A percentile compares a stretch with the other conserved stretches of the same genome.
Conservation (phyloP, 2,329 filamentous ascomycete species). For the Cladophialophora yegresii region DNA sequence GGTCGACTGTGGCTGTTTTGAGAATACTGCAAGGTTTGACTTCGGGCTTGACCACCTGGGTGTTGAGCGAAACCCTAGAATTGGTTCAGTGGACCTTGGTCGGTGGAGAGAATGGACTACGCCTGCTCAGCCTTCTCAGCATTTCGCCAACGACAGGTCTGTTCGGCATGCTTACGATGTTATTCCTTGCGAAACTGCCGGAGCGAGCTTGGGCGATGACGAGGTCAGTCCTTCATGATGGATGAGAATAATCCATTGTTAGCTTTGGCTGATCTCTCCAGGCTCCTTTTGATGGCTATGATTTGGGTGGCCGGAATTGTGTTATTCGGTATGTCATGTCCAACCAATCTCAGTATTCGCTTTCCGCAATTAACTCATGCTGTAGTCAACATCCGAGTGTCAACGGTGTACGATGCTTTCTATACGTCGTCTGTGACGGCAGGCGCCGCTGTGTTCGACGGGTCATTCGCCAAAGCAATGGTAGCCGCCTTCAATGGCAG, state of each 20-base stretch:
- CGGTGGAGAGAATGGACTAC: background rate
- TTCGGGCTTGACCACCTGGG: background rate
- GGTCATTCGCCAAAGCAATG: background rate
- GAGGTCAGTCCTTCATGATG: constrained; percentile 3
- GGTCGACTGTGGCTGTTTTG: background rate
- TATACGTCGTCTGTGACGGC: background rate
- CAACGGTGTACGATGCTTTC: background rate
- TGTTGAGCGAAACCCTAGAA: background rate
- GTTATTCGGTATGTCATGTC: background rate
- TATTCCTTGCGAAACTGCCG: background rate
- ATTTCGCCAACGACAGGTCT: constrained; percentile 2
- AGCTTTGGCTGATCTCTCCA: background rate
- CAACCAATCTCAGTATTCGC: background rate
- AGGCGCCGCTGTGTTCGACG: background rate
- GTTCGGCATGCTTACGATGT: background rate
- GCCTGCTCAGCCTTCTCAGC: background rate
- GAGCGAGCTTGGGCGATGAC: constrained; percentile 5
- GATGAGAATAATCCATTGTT: background rate
- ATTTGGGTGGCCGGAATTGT: background rate
- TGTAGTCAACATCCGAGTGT: background rate
- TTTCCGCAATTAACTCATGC: background rate
- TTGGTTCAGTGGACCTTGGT: constrained; percentile 1
- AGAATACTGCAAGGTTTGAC: constrained; percentile 11
- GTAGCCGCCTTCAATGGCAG: background rate
- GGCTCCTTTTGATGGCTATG: background rate